These are phyloP conservation scores for Hippophae tibetana DNA, from an alignment of 306 rosid species.

Conservation along the genomic window DNA sequence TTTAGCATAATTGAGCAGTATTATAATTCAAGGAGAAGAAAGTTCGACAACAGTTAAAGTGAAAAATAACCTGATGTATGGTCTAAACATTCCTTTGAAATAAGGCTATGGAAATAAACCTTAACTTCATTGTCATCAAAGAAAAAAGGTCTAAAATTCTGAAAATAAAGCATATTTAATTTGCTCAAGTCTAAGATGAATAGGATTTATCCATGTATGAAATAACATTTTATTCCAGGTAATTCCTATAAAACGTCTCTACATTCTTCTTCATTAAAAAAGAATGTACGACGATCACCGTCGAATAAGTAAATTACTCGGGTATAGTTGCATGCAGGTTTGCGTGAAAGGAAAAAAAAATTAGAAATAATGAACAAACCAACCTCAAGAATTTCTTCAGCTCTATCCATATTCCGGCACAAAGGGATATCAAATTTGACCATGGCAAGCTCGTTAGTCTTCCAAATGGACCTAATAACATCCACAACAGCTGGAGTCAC, in stretches of 20 bases:
- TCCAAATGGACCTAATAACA: constrained; percentile 48
- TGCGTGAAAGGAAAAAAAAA: neutral
- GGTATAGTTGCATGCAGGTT: neutral
- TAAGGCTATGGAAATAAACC: no score
- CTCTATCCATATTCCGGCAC: constrained; percentile 79
- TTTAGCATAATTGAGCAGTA: no score
- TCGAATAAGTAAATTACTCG: neutral
- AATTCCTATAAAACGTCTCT: neutral
- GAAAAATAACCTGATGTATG: no score
- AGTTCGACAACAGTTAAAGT: no score
- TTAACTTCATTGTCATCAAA: no score
- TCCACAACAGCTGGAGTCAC: constrained; percentile 61
- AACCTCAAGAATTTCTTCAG: constrained; percentile 81
- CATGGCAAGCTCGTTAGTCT: constrained; percentile 68
- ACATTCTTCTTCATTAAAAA: neutral
- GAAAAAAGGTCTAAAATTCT: no score
- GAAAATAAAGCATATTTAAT: no score
- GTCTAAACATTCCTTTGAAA: no score
- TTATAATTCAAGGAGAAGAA: no score
- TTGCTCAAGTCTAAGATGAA: no score
- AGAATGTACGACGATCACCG: neutral
- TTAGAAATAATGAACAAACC: neutral
- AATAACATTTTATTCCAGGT: no score
- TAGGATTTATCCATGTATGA: no score
- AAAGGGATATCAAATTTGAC: constrained; percentile 65